phyloP scores from a whole-genome alignment of 352 stramenopile species.

The Globisporangium orthogonon region DNA sequence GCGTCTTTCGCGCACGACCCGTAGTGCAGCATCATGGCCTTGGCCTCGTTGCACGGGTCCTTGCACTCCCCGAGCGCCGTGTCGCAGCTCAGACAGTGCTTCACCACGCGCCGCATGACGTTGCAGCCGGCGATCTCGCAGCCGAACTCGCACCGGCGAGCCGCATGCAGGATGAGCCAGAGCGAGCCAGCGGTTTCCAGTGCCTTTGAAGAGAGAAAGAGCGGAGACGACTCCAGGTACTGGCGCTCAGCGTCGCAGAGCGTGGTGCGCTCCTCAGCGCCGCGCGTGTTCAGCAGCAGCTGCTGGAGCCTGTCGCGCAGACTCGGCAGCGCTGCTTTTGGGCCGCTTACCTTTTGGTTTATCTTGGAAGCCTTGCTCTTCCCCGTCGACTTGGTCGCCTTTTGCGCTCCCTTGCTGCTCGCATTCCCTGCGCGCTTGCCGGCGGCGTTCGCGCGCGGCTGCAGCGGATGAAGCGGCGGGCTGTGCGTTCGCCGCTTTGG shows the following conservation, averaged over 20 bases:
- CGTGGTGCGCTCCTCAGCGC: conserved; percentile 1
- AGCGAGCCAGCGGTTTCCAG: conserved; percentile 58
- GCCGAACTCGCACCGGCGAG: conserved; percentile 29
- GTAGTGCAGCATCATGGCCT: conserved; percentile 71
- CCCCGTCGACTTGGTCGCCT: not conserved
- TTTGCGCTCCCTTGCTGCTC: not conserved
- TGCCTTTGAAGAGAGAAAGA: conserved; percentile 46
- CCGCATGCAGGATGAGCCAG: conserved; percentile 58
- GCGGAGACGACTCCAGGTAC: conserved; percentile 44
- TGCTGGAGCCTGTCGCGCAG: conserved; percentile 19
- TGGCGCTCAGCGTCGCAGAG: conserved; percentile 40
- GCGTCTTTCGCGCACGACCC: conserved; percentile 39
- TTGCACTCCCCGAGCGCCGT: conserved; percentile 52
- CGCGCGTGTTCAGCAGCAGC: conserved; percentile 9
- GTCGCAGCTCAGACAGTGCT: conserved; percentile 59
- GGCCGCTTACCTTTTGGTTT: not conserved
- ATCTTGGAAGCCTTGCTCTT: conserved; percentile 19
- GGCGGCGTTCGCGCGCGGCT: not conserved
- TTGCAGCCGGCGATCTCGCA: conserved; percentile 53
- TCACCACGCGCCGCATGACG: conserved; percentile 65
- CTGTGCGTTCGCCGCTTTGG: conserved; percentile 20
- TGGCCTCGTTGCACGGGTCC: conserved; percentile 67
- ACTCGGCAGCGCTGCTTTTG: not conserved
- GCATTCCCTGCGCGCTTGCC: not conserved
- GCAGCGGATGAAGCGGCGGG: conserved; percentile 15